Evolutionary conservation across 2,329 filamentous ascomycete genomes (phyloP).

Genomic region (Parasarocladium wereldwijsianum): DNA sequence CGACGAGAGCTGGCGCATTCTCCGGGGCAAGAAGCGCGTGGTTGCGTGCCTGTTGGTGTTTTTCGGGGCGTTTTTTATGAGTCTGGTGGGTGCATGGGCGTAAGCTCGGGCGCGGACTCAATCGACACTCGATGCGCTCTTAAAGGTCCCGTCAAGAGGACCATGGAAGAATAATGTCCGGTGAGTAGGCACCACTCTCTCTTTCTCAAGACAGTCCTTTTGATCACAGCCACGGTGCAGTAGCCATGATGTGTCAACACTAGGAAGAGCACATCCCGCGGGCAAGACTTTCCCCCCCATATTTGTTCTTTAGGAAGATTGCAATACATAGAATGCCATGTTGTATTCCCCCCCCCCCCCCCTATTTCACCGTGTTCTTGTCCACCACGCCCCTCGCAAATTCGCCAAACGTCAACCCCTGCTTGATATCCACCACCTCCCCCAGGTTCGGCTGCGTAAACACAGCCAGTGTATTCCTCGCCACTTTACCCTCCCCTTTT

Average conservation of each 20-base stretch:
- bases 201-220: too few species aligned
- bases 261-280: too few species aligned
- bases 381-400: constrained; percentile 52
- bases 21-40: constrained; percentile 37
- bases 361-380: constrained; percentile 38
- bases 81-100: constrained; percentile 49
- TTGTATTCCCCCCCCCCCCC: too few species aligned
- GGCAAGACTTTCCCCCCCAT: too few species aligned
- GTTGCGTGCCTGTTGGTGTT: constrained; percentile 43
- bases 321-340: too few species aligned
- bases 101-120: constrained; percentile 15
- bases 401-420: constrained; percentile 57
- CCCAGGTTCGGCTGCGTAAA: constrained; percentile 93
- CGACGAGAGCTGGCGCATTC: constrained; percentile 43
- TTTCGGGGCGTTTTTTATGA: constrained; percentile 45
- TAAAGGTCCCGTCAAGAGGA: too few species aligned
- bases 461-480: constrained; percentile 81
- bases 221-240: too few species aligned
- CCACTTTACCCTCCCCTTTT: constrained; percentile 37
- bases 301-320: too few species aligned
- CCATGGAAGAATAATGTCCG: too few species aligned
- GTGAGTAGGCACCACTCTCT: too few species aligned
- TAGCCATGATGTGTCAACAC: too few species aligned
- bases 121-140: too few species aligned
- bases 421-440: constrained; percentile 57